phyloP scores from a whole-genome alignment of 495 filamentous ascomycete genomes.

The Entonaema liquescens region DNA sequence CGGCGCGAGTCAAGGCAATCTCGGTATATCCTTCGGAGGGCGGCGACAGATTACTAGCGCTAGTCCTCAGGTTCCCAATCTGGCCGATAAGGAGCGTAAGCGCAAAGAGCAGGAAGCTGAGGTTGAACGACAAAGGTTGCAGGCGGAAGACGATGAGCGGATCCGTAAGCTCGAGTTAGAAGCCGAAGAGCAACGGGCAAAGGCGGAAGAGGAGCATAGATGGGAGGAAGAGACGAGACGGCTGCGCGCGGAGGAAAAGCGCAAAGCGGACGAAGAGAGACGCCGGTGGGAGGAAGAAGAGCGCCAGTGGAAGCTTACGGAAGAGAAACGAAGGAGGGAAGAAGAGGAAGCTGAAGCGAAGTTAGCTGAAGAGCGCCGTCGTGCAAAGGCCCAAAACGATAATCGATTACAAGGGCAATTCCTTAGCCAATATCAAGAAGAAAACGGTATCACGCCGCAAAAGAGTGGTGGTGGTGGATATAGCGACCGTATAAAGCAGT shows the following conservation, averaged over 20 bases:
- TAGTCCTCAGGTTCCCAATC: constrained; percentile 76
- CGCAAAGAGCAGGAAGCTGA: constrained; percentile 63
- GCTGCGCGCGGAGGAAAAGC: constrained; percentile 72
- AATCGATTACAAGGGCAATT: constrained; percentile 80
- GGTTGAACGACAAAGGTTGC: constrained; percentile 65
- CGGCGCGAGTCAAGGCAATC: constrained; percentile 93
- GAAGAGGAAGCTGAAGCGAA: constrained; percentile 75
- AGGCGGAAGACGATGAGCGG: constrained; percentile 73
- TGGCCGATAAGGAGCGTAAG: constrained; percentile 64
- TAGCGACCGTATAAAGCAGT: constrained; percentile 72
- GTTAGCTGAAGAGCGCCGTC: constrained; percentile 71
- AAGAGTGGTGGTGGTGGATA: constrained; percentile 46
- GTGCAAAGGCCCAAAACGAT: constrained; percentile 67
- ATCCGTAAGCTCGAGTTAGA: constrained; percentile 68
- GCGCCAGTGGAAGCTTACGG: constrained; percentile 80
- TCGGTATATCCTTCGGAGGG: constrained; percentile 91
- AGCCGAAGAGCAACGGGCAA: constrained; percentile 74
- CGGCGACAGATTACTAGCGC: constrained; percentile 91
- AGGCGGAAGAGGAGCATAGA: constrained; percentile 73
- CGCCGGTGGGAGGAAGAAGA: constrained; percentile 86
- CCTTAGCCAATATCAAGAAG: constrained; percentile 83
- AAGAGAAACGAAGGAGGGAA: constrained; percentile 75
- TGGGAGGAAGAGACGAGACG: constrained; percentile 83
- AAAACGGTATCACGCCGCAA: constrained; percentile 52
- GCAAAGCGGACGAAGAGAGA: constrained; percentile 77